These are phyloP conservation scores for Tolypocladium inflatum DNA, from an alignment of 2,329 filamentous ascomycete species.

Conservation along the genomic window DNA sequence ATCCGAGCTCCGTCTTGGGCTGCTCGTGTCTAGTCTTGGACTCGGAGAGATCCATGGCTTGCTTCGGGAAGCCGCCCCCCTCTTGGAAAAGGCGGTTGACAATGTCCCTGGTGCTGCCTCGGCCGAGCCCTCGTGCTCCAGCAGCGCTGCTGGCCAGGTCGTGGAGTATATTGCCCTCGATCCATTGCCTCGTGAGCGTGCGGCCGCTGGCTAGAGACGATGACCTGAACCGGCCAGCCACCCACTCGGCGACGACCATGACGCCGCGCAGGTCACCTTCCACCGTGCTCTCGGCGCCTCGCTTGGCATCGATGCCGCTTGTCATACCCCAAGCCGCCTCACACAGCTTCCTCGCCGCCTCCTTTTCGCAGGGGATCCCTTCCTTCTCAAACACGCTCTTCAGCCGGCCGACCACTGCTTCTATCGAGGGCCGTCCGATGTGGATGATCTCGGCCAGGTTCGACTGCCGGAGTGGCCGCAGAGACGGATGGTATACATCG, in stretches of 20 bases:
- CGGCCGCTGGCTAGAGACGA: constrained; percentile 27
- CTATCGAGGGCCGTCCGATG: constrained; percentile 78
- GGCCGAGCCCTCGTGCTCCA: constrained; percentile 60
- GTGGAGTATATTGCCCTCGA: constrained; percentile 61
- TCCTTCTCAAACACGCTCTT: constrained; percentile 83
- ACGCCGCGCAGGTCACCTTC: constrained; percentile 70
- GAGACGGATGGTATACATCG: constrained; percentile 85
- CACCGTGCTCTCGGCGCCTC: constrained; percentile 57
- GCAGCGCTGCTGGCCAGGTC: constrained; percentile 63
- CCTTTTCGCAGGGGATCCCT: constrained; percentile 77
- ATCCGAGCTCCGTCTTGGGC: constrained; percentile 53
- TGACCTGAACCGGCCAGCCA: constrained; percentile 59
- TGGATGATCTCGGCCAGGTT: constrained; percentile 82
- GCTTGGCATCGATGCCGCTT: constrained; percentile 58
- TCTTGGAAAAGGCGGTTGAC: constrained; percentile 71
- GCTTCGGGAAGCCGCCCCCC: constrained; percentile 66
- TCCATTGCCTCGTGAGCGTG: constrained; percentile 63
- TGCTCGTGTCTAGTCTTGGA: constrained; percentile 41
- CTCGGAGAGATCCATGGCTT: constrained; percentile 27
- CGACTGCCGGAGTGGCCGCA: constrained; percentile 79
- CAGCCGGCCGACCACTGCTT: constrained; percentile 73
- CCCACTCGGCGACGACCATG: constrained; percentile 84
- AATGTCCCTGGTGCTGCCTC: constrained; percentile 65
- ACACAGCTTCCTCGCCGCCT: constrained; percentile 77
- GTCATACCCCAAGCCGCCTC: constrained; percentile 76